phyloP scores from a whole-genome alignment of 2,329 filamentous ascomycete species.

The Phialophora verrucosa region DNA sequence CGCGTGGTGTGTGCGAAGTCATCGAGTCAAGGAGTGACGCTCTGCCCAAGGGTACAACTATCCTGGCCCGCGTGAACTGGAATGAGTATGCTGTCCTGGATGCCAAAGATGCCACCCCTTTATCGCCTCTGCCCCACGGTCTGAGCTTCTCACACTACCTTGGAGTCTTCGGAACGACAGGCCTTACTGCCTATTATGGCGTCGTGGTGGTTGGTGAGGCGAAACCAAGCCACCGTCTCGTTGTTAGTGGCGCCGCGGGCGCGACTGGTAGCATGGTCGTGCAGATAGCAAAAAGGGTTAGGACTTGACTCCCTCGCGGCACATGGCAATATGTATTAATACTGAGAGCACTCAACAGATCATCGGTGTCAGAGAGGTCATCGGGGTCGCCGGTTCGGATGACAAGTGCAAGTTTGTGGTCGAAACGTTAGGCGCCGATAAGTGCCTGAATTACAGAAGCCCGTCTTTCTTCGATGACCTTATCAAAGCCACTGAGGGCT shows the following conservation, averaged over 20 bases:
- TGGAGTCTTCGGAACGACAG: constrained; percentile 42
- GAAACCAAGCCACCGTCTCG: constrained; percentile 72
- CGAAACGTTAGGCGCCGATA: constrained; percentile 63
- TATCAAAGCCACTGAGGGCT: constrained; percentile 10
- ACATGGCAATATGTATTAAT: background rate
- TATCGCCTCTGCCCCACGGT: constrained; percentile 16
- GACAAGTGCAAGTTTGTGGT: constrained; percentile 72
- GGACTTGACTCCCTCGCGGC: background rate
- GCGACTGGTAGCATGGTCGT: constrained; percentile 10
- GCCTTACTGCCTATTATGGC: constrained; percentile 74
- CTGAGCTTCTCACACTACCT: constrained; percentile 50
- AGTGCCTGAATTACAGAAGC: constrained; percentile 68
- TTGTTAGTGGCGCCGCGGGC: constrained; percentile 72
- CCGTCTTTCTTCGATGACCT: constrained; percentile 59
- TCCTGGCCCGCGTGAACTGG: constrained; percentile 47
- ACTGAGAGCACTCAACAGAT: constrained; percentile 56
- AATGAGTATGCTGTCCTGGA: constrained; percentile 49
- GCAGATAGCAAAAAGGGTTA: constrained; percentile 29
- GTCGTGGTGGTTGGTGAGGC: constrained; percentile 70
- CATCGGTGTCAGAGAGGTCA: constrained; percentile 59
- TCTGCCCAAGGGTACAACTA: constrained; percentile 45
- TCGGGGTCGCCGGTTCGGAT: constrained; percentile 68
- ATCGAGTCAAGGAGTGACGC: constrained; percentile 44
- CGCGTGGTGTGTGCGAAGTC: constrained; percentile 47
- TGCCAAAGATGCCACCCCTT: constrained; percentile 24